Percentiles rank a stretch among this genome's conserved stretches.
Conservation (phyloP, 352 stramenopile species). For the Phytophthora lateralis region DNA sequence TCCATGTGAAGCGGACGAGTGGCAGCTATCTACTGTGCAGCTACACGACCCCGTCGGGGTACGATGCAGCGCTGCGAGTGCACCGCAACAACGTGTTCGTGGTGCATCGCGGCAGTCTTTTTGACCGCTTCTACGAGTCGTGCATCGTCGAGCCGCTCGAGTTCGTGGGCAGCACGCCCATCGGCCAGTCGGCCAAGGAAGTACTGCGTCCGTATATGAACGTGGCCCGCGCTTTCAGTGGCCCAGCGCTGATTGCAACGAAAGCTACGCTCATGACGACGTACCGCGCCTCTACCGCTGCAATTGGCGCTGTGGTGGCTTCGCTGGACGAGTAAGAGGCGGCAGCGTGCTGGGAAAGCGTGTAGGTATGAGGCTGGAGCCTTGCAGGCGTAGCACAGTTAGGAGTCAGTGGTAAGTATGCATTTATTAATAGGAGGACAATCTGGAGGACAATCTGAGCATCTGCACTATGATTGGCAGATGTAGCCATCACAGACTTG, state of each 20-base stretch:
- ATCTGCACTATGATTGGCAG: constrained; percentile 12
- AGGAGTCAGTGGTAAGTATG: constrained; percentile 23
- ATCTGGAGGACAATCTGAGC: not conserved
- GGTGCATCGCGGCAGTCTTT: constrained; percentile 66
- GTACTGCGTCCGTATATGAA: constrained; percentile 68
- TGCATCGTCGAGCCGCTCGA: constrained; percentile 74
- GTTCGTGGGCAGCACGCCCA: constrained; percentile 68
- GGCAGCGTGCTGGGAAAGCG: not conserved
- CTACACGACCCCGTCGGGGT: constrained; percentile 71
- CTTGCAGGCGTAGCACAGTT: constrained; percentile 3
- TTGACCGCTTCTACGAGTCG: constrained; percentile 72
- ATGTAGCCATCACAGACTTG: constrained; percentile 27
- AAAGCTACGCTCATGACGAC: constrained; percentile 77
- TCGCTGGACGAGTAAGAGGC: constrained; percentile 56
- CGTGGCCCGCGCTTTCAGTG: constrained; percentile 70
- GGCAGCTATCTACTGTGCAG: constrained; percentile 78
- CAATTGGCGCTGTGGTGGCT: constrained; percentile 65
- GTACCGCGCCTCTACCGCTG: constrained; percentile 69
- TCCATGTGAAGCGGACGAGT: constrained; percentile 83
- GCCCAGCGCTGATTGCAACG: constrained; percentile 65
- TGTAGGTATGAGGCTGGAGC: not conserved
- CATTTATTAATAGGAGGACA: constrained; percentile 1
- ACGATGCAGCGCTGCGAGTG: constrained; percentile 61
- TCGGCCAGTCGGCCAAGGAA: constrained; percentile 62
- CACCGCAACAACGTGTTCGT: constrained; percentile 86